These are phyloP conservation scores for Acacia crassicarpa DNA, from an alignment of 306 rosid genomes.

Conservation along the genomic window DNA sequence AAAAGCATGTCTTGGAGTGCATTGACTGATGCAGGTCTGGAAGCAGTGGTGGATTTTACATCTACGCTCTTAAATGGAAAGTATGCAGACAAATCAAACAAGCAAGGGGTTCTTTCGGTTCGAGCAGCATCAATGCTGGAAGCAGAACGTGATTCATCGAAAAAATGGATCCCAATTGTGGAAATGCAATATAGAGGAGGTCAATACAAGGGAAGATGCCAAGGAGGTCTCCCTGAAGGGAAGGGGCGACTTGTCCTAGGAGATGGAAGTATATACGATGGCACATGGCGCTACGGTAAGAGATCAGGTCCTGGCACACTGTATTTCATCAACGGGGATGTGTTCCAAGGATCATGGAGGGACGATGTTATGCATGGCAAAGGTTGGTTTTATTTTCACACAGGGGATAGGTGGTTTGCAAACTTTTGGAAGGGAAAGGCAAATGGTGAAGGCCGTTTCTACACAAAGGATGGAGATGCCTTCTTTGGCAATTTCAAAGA, in stretches of 20 bases:
- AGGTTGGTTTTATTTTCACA: conserved; percentile 96
- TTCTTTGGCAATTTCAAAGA: conserved; percentile 84
- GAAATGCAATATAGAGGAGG: conserved; percentile 95
- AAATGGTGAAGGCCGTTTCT: conserved; percentile 92
- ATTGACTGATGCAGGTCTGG: conserved; percentile 60
- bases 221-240: conserved; percentile 98
- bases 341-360: conserved; percentile 97
- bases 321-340: conserved; percentile 87
- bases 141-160: conserved; percentile 88
- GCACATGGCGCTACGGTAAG: conserved; percentile 88
- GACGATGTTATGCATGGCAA: conserved; percentile 97
- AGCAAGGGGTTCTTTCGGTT: conserved; percentile 70
- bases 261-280: conserved; percentile 95
- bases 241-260: conserved; percentile 83
- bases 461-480: conserved; percentile 80
- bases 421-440: conserved; percentile 99
- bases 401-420: conserved; percentile 91
- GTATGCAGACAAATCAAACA: conserved; percentile 53
- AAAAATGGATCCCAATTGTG: conserved; percentile 83
- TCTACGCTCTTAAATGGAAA: conserved; percentile 66
- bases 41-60: conserved; percentile 66
- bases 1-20: conserved; percentile 45
- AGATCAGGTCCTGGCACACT: conserved; percentile 88
- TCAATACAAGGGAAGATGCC: conserved; percentile 82
- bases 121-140: conserved; percentile 99